Percentiles rank a stretch among this genome's conserved stretches.
phyloP scores from a whole-genome alignment of 192 early-diverging fungal species.

The Linnemannia schmuckeri region DNA sequence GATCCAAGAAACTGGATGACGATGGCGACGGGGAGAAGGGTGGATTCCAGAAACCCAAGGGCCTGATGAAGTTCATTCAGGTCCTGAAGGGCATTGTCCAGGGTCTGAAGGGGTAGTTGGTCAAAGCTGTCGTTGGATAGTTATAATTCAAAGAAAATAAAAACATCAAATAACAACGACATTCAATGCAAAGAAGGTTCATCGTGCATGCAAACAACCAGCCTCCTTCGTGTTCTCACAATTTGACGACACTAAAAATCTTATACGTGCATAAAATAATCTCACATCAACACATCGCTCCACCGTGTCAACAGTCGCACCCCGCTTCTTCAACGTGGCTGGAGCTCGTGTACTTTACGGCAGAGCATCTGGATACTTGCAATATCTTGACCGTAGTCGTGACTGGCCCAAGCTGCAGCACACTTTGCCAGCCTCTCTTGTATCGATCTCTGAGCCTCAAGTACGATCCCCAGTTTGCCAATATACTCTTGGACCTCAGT shows the following conservation, averaged over 20 bases:
- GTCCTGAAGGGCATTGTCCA: conserved; percentile 25
- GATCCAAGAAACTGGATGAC: background rate
- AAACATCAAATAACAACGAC: too few relatives aligned
- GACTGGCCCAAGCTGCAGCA: background rate
- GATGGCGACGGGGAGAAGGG: background rate
- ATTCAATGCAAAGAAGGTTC: background rate
- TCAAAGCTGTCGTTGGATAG: background rate
- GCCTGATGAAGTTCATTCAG: conserved; percentile 19
- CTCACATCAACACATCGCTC: background rate
- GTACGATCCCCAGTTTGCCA: background rate
- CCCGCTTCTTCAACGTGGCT: background rate
- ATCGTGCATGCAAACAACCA: background rate
- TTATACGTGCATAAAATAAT: too few relatives aligned
- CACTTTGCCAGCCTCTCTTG: background rate
- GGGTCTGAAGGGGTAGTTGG: conserved; percentile 2
- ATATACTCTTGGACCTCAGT: background rate
- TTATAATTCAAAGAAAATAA: too few relatives aligned
- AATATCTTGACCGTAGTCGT: background rate
- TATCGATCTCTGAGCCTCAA: background rate
- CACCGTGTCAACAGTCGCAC: background rate
- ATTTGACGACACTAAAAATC: too few relatives aligned
- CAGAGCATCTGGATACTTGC: background rate
- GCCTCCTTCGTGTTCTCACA: background rate
- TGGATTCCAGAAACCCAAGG: background rate
- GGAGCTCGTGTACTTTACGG: background rate